phyloP scores from a whole-genome alignment of 306 rosid genomes.

The Quercus rubra region DNA sequence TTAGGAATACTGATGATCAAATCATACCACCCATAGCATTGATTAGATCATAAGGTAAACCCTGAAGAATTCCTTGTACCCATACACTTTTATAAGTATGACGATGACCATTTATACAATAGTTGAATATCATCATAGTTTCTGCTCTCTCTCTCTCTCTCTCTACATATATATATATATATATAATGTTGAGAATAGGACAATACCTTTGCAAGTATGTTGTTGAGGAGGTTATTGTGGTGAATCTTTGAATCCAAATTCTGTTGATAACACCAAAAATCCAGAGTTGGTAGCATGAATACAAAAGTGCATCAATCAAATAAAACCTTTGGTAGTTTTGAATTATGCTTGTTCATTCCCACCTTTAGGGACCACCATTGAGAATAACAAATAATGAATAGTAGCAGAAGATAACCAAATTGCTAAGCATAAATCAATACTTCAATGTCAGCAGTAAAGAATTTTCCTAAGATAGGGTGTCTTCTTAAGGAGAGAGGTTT shows the following conservation, averaged over 20 bases:
- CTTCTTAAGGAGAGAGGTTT: no score
- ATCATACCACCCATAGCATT: background rate
- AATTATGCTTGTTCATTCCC: background rate
- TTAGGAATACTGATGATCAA: background rate
- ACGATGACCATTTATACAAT: background rate
- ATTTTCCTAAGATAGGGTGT: background rate
- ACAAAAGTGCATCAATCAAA: conserved; percentile 18
- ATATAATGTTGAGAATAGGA: background rate
- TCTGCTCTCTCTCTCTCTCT: background rate
- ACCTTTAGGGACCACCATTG: background rate
- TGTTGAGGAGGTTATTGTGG: conserved; percentile 87
- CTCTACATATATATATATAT: no score
- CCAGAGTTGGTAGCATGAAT: conserved; percentile 1
- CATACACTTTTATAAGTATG: background rate
- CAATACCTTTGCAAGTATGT: conserved; percentile 85
- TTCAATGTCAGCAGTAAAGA: background rate
- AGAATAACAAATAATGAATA: background rate
- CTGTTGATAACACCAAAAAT: conserved; percentile 29
- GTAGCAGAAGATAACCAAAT: background rate
- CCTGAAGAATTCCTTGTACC: background rate
- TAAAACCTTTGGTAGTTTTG: background rate
- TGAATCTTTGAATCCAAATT: conserved; percentile 95
- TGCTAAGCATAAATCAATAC: background rate
- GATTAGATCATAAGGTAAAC: background rate
- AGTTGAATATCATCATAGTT: background rate